Evolutionary conservation across 2,329 filamentous ascomycete genomes (phyloP).

Genomic region (Coniochaeta ligniaria): DNA sequence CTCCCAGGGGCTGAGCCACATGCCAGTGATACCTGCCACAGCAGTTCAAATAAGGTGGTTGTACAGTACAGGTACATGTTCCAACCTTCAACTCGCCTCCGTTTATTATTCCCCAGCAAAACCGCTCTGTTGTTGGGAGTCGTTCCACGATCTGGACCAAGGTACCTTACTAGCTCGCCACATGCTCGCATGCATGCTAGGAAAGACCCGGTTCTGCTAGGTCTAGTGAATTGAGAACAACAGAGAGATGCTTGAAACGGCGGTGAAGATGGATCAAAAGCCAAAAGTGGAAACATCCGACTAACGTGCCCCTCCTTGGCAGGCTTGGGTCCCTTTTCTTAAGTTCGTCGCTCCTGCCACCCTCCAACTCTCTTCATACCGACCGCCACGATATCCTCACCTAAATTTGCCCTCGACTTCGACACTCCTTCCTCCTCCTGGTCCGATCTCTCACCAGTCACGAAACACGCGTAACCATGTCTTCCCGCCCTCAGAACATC

Average conservation of each 20-base stretch:
- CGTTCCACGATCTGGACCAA: neutral
- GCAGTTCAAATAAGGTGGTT: neutral
- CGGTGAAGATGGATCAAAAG: conserved; percentile 5
- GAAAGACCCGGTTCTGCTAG: neutral
- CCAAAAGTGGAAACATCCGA: neutral
- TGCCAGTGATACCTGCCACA: too few species aligned
- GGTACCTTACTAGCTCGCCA: neutral
- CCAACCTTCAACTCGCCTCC: neutral
- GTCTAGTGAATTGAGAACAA: neutral
- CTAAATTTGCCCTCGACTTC: neutral
- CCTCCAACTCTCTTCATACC: neutral
- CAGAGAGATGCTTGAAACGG: conserved; percentile 3
- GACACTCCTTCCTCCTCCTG: neutral
- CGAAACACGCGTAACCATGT: conserved; percentile 41
- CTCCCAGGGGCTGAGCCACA: neutral
- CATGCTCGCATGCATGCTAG: neutral
- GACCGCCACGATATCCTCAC: neutral
- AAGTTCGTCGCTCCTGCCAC: conserved; percentile 2
- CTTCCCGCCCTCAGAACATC: conserved; percentile 74
- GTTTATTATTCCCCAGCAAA: neutral
- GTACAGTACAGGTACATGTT: neutral
- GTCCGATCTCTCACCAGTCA: neutral
- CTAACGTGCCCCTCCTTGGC: neutral
- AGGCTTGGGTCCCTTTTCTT: neutral
- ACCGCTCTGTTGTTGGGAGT: neutral